phyloP scores from a whole-genome alignment of 2,329 filamentous ascomycete genomes.

The Zymoseptoria brevis region DNA sequence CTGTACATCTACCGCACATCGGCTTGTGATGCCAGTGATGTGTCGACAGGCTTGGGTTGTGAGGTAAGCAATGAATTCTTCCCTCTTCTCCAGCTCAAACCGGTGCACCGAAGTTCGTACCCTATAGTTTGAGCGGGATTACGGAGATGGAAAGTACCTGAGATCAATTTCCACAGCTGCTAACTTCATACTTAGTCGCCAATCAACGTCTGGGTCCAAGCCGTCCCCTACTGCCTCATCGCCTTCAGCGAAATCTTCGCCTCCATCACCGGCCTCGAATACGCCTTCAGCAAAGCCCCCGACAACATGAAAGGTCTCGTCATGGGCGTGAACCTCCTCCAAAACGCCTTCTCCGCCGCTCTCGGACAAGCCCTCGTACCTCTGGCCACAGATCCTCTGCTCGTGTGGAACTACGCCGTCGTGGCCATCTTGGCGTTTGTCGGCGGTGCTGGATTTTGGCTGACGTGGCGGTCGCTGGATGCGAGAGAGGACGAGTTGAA shows the following conservation, averaged over 20 bases:
- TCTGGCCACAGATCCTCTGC: constrained; percentile 53
- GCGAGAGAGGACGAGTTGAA: constrained; percentile 62
- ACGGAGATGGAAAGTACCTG: no score
- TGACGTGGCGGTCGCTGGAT: constrained; percentile 59
- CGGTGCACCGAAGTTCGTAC: no score
- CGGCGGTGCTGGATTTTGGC: constrained; percentile 60
- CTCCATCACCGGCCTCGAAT: constrained; percentile 38
- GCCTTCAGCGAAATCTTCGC: constrained; percentile 40
- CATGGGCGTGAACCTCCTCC: constrained; percentile 46
- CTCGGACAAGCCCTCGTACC: constrained; percentile 56
- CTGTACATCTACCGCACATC: constrained; percentile 46
- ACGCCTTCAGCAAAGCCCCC: constrained; percentile 41
- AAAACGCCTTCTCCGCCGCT: constrained; percentile 50
- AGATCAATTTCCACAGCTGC: no score
- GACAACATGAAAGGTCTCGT: constrained; percentile 41
- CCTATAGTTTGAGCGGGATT: no score
- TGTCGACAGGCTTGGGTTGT: constrained; percentile 26
- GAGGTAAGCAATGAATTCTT: no score
- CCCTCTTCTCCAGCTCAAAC: no score
- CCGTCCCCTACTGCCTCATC: constrained; percentile 38
- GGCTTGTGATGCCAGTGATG: constrained; percentile 11
- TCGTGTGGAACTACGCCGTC: constrained; percentile 60
- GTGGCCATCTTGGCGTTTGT: constrained; percentile 56
- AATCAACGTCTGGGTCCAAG: constrained; percentile 39
- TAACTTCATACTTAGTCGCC: constrained; percentile 2